Evolutionary conservation across 2,329 filamentous ascomycete genomes (phyloP), one percentile per base, ranked within the genome.

Genomic region (Arthrinium phaeospermum): DNA sequence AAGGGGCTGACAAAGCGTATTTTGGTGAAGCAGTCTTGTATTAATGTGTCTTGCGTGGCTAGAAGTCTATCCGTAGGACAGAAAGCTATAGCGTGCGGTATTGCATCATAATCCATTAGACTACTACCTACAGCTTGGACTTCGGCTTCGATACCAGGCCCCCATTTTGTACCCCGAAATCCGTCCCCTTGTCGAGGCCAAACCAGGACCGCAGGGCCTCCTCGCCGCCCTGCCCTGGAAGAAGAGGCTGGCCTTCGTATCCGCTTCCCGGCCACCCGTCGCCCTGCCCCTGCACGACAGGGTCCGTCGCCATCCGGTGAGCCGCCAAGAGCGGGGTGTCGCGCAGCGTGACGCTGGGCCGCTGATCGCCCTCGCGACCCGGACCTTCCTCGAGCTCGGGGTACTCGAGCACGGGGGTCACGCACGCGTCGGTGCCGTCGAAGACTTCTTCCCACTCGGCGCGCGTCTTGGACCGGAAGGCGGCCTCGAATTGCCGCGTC

Each of bases 381-480:
- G 79, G 69, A 47, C 84, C 80, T 3, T 73, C 77, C 76, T 80
- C 76, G 47, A 78, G 73, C 79, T 83, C 83, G n/a, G 76, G 78
- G 75, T 94, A 93, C 44, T 91, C 91, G 57, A 98, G 84, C 1
- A 98, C 93, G 0, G 96, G 96, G 22, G 94, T 94, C 75, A 92
- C 94, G 81, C 96, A 98, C 1, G 96, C 96, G 83, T 98, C 96
- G 0, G 93, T 96, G 14, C 93, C 93, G 80, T 97, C 94, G 80
- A 98, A 98, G 7, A 97, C 85, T 4, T 74, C 80, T 82, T 98
- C 96, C 96, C 96, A 98, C 80, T 97, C 92, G 0, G 82, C 79
- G 49, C 95, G 88, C 5, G 92, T 92, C 83, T 91, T 94, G 64
- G 84, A 81, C 80, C 87, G 90, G 81, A 98, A 98, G 0, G 84